Evolutionary conservation across 352 stramenopile genomes (phyloP).

Genomic region (Phytophthora pistaciae): DNA sequence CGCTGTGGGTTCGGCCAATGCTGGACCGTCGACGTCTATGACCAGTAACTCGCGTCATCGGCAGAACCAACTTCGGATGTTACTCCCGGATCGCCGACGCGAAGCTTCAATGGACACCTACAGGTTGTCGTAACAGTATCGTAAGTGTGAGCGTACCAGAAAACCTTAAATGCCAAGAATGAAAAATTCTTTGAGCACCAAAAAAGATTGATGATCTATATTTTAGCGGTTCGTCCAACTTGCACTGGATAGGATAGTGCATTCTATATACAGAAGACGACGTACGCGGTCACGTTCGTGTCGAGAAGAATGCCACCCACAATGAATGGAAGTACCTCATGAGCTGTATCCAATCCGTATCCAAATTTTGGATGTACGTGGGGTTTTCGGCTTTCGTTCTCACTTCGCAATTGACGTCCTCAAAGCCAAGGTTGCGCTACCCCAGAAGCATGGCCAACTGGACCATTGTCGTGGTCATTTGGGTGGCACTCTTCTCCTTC

Average conservation of each 20-base stretch:
- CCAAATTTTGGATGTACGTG: neutral
- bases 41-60: neutral
- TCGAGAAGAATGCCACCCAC: neutral
- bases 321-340: neutral
- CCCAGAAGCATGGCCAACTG: slow-evolving; percentile 1
- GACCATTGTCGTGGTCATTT: neutral
- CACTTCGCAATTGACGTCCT: neutral
- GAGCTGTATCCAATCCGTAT: neutral
- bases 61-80: neutral
- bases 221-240: neutral
- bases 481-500: slow-evolving; percentile 1
- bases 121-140: too few species aligned
- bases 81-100: neutral
- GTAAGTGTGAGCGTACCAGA: neutral
- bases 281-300: neutral
- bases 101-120: neutral
- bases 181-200: neutral
- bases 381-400: neutral
- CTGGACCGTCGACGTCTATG: slow-evolving; percentile 22
- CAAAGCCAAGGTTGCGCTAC: neutral
- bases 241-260: neutral
- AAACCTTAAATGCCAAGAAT: neutral
- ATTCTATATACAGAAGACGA: neutral
- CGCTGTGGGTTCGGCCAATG: slow-evolving; percentile 17
- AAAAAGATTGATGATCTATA: neutral